A percentile compares a stretch with the other conserved stretches of the same genome.
Conservation (phyloP, 169 alveolate genomes). For the Blepharisma undulans region DNA sequence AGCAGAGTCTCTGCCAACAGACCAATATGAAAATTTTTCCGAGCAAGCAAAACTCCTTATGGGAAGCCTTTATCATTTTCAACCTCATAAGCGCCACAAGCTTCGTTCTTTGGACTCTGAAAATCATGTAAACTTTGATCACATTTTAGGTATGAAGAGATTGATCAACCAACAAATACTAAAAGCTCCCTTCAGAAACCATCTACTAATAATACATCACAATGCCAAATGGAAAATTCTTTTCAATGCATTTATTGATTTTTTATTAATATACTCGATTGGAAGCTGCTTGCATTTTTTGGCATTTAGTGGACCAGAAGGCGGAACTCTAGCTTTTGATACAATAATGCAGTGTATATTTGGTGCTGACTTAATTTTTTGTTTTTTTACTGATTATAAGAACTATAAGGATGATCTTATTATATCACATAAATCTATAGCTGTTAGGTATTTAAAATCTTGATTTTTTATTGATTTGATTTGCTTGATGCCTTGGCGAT, state of each 20-base stretch:
- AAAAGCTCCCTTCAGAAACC: neutral
- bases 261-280: neutral
- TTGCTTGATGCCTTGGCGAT: neutral
- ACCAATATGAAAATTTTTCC: neutral
- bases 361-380: neutral
- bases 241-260: neutral
- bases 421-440: no score
- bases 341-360: neutral
- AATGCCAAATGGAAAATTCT: neutral
- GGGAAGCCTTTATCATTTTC: neutral
- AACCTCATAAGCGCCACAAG: neutral
- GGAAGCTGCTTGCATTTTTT: neutral
- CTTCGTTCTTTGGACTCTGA: neutral
- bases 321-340: neutral
- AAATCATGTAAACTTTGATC: no score
- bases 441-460: neutral
- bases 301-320: neutral
- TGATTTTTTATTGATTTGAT: constrained; percentile 12
- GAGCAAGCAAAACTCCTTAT: neutral
- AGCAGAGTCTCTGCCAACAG: neutral
- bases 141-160: neutral
- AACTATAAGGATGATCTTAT: neutral
- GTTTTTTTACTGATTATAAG: neutral
- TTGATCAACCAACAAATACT: neutral
- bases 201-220: neutral